Percentiles rank a stretch among this genome's conserved stretches.
phyloP scores from a whole-genome alignment of 2,329 filamentous ascomycete genomes.

The Pestalotiopsis sp. region DNA sequence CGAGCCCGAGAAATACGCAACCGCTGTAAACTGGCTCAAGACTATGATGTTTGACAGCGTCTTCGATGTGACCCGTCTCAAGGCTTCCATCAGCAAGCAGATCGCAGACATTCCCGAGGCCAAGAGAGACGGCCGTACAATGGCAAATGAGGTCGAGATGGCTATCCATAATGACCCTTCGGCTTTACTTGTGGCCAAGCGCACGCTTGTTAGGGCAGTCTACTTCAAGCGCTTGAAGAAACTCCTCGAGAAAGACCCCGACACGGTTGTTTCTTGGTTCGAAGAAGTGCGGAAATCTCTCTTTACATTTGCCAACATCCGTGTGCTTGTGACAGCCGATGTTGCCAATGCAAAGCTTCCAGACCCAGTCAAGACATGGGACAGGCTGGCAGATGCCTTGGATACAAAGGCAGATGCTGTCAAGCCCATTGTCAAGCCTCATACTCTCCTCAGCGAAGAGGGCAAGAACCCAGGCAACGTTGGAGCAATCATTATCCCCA shows the following conservation, averaged over 20 bases:
- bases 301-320: slow-evolving; percentile 83
- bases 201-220: slow-evolving; percentile 81
- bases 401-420: slow-evolving; percentile 54
- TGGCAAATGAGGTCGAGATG: slow-evolving; percentile 68
- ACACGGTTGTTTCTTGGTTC: slow-evolving; percentile 76
- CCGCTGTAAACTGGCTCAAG: slow-evolving; percentile 80
- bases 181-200: slow-evolving; percentile 76
- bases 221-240: slow-evolving; percentile 87
- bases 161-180: slow-evolving; percentile 81
- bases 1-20: slow-evolving; percentile 84
- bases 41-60: slow-evolving; percentile 87
- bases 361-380: slow-evolving; percentile 80
- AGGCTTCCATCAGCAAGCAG: slow-evolving; percentile 74
- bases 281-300: slow-evolving; percentile 75
- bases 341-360: slow-evolving; percentile 65
- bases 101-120: slow-evolving; percentile 89
- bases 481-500: slow-evolving; percentile 79
- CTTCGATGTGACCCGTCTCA: slow-evolving; percentile 73
- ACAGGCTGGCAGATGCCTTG: slow-evolving; percentile 58
- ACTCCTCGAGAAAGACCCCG: slow-evolving; percentile 75
- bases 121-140: slow-evolving; percentile 80
- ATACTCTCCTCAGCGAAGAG: slow-evolving; percentile 72
- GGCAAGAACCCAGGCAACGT: slow-evolving; percentile 76
- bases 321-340: slow-evolving; percentile 82
- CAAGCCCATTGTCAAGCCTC: slow-evolving; percentile 70